phyloP scores from a whole-genome alignment of 192 early-diverging fungal genomes.

The Podila horticola region DNA sequence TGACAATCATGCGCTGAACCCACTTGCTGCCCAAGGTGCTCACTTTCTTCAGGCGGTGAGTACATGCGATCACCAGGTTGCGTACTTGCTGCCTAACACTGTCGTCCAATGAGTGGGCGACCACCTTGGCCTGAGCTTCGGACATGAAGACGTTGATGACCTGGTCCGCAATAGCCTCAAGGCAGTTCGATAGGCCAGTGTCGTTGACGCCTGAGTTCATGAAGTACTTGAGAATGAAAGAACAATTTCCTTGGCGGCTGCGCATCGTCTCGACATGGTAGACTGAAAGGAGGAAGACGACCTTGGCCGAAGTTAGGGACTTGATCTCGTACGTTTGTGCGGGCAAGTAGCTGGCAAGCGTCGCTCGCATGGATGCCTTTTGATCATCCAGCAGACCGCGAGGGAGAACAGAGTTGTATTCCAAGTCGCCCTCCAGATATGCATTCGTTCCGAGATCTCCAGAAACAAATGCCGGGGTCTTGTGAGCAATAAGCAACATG shows the following conservation, averaged over 20 bases:
- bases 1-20: constrained; percentile 64
- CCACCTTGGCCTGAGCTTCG: constrained; percentile 53
- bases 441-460: constrained; percentile 65
- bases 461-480: constrained; percentile 85
- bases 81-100: constrained; percentile 61
- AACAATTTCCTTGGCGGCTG: constrained; percentile 72
- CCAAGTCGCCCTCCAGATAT: constrained; percentile 89
- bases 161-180: constrained; percentile 83
- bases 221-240: constrained; percentile 82
- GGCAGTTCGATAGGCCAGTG: constrained; percentile 73
- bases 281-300: constrained; percentile 84
- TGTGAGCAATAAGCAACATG: constrained; percentile 77
- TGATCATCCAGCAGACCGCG: constrained; percentile 49
- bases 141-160: constrained; percentile 61
- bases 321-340: constrained; percentile 63
- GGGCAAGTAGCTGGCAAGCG: constrained; percentile 66
- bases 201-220: constrained; percentile 84
- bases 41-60: constrained; percentile 75
- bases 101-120: constrained; percentile 57
- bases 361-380: constrained; percentile 65
- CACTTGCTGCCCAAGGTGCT: constrained; percentile 72
- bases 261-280: constrained; percentile 88
- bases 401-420: constrained; percentile 84
- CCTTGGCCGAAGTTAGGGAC: constrained; percentile 72
- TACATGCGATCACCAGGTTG: constrained; percentile 71